phyloP scores from a whole-genome alignment of 768 basidiomycete species.

The Suillus clintonianus region DNA sequence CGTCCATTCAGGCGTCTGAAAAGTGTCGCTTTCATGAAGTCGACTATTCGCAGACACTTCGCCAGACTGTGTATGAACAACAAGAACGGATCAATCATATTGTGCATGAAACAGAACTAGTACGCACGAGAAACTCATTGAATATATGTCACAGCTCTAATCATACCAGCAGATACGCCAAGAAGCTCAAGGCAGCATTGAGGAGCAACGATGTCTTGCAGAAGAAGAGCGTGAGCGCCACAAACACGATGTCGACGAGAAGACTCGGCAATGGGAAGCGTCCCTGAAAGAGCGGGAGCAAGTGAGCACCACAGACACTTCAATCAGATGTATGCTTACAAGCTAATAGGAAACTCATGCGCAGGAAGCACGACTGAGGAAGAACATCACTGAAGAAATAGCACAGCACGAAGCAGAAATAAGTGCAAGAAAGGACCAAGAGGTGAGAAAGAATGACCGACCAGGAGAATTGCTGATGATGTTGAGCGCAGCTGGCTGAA shows the following conservation, averaged over 20 bases:
- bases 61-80: neutral
- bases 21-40: constrained; percentile 5
- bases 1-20: neutral
- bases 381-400: neutral
- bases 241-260: no score
- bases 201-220: no score
- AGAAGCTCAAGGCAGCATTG: no score
- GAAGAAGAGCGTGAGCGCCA: no score
- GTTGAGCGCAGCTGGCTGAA: neutral
- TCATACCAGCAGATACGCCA: neutral
- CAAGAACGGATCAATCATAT: neutral
- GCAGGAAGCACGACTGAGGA: neutral
- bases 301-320: no score
- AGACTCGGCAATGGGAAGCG: no score
- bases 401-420: neutral
- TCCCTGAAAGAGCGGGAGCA: no score
- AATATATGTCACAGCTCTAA: neutral
- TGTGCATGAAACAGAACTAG: neutral
- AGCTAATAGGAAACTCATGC: no score
- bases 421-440: neutral
- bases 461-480: neutral
- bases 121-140: no score
- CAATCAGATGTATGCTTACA: neutral
- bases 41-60: neutral
- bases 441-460: neutral